Conservation (phyloP, 108 stramenopile species). For the Bacterosira constricta region DNA sequence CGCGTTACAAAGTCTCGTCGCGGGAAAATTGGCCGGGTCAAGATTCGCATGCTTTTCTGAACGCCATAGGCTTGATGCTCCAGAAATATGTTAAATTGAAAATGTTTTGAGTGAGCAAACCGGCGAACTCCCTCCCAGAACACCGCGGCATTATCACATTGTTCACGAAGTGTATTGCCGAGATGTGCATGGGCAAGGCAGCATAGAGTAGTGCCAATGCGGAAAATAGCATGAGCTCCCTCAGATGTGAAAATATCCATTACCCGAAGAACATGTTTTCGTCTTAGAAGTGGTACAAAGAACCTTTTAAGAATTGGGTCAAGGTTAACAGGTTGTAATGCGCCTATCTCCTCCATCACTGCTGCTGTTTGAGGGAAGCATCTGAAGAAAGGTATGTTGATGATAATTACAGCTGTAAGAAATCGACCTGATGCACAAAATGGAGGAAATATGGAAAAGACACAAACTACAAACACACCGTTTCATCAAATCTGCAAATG, state of each 20-base stretch:
- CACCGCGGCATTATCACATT: constrained; percentile 41
- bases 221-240: constrained; percentile 46
- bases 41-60: constrained; percentile 27
- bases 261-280: constrained; percentile 44
- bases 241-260: constrained; percentile 51
- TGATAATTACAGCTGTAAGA: neutral
- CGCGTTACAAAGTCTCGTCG: constrained; percentile 33
- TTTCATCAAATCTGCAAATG: constrained; percentile 74
- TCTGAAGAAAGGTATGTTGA: neutral
- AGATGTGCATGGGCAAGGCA: constrained; percentile 47
- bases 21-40: constrained; percentile 41
- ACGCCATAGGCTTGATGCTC: constrained; percentile 38
- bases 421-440: neutral
- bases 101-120: constrained; percentile 45
- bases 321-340: constrained; percentile 39
- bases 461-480: neutral
- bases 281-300: constrained; percentile 37
- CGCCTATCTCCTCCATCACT: constrained; percentile 51
- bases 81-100: constrained; percentile 38
- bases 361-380: constrained; percentile 46
- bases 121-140: constrained; percentile 47
- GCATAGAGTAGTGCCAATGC: constrained; percentile 47
- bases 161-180: constrained; percentile 34
- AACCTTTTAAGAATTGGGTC: constrained; percentile 47
- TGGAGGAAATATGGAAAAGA: neutral